These are phyloP conservation scores for Exophiala aquamarina DNA, from an alignment of 2,329 filamentous ascomycete species.

Conservation along the genomic window DNA sequence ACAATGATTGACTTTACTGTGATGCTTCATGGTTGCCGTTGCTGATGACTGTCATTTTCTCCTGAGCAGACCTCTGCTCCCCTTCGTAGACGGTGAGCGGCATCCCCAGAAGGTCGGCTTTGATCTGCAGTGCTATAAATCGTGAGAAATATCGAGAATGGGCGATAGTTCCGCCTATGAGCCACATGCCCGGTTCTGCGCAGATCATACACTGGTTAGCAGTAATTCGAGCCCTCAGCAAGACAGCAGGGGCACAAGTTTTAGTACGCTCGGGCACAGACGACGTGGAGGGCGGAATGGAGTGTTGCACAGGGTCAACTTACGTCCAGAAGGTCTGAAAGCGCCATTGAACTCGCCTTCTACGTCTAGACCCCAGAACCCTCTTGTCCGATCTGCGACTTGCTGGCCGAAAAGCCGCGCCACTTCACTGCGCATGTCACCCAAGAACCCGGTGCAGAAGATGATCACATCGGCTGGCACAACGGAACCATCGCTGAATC, in stretches of 20 bases:
- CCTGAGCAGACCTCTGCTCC: too few species aligned
- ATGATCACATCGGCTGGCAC: constrained; percentile 48
- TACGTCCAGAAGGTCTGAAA: constrained; percentile 38
- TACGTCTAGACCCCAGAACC: constrained; percentile 45
- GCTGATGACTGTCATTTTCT: too few species aligned
- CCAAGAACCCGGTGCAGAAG: constrained; percentile 47
- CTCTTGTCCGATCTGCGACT: constrained; percentile 40
- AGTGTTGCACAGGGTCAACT: constrained; percentile 28
- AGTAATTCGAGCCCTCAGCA: too few species aligned
- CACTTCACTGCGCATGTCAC: constrained; percentile 41
- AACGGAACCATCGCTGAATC: constrained; percentile 43
- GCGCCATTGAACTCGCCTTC: constrained; percentile 49
- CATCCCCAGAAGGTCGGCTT: constrained; percentile 27
- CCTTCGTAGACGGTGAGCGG: constrained; percentile 12
- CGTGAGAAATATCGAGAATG: constrained; percentile 11
- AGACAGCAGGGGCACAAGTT: too few species aligned
- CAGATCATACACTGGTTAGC: too few species aligned
- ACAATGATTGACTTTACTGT: too few species aligned
- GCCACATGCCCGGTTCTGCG: constrained; percentile 36
- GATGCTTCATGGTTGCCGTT: too few species aligned
- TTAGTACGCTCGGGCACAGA: too few species aligned
- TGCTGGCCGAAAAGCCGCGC: constrained; percentile 40
- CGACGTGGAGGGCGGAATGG: too few species aligned
- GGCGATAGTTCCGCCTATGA: constrained; percentile 47
- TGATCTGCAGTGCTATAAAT: background rate